A percentile compares a stretch with the other conserved stretches of the same genome.
phyloP scores from a whole-genome alignment of 2,329 filamentous ascomycete genomes.

The Xylaria arbuscula region DNA sequence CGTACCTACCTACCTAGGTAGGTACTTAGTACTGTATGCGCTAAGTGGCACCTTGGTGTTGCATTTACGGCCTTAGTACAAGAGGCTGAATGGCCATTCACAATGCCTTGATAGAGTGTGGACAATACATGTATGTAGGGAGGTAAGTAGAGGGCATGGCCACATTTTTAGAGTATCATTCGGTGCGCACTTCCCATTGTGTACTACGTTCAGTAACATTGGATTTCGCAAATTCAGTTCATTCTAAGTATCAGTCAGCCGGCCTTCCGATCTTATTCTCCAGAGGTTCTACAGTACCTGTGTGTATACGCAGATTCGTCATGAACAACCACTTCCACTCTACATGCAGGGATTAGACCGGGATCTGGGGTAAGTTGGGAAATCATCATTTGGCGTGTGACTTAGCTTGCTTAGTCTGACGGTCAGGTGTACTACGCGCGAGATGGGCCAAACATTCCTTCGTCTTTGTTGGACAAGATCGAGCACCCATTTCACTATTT shows the following conservation, averaged over 20 bases:
- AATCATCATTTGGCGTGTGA: not conserved
- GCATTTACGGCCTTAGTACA: not conserved
- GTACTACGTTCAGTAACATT: too few species aligned
- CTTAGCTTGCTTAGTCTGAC: constrained; percentile 25
- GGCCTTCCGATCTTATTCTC: not conserved
- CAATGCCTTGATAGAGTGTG: not conserved
- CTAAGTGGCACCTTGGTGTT: constrained; percentile 5
- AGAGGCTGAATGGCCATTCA: not conserved
- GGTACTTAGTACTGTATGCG: not conserved
- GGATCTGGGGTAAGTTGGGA: constrained; percentile 15
- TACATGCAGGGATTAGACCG: constrained; percentile 2
- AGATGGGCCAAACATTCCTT: not conserved
- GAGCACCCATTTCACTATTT: not conserved
- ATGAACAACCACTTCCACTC: not conserved
- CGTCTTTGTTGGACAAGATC: not conserved
- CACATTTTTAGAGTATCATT: not conserved
- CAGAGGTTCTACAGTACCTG: not conserved
- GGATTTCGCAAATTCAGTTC: not conserved
- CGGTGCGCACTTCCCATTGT: too few species aligned
- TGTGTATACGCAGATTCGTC: not conserved
- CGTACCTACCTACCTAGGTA: too few species aligned
- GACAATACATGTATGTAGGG: not conserved
- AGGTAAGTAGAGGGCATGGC: not conserved
- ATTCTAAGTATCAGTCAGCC: not conserved
- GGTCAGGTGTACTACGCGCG: constrained; percentile 4